phyloP scores from a whole-genome alignment of 768 basidiomycete species.

The Rhizopogon roseolus region DNA sequence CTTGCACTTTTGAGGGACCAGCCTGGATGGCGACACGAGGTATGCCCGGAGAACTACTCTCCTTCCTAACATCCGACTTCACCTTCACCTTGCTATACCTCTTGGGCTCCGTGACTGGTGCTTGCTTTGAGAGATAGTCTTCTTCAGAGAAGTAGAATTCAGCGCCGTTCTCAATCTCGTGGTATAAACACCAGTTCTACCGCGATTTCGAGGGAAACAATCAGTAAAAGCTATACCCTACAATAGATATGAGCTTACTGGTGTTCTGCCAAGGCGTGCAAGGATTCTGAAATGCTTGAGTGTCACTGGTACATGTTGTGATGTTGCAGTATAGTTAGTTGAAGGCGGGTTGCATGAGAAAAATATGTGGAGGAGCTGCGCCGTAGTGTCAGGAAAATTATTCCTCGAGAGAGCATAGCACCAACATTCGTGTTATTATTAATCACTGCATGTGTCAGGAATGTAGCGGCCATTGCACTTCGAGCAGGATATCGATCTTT shows the following conservation, averaged over 20 bases:
- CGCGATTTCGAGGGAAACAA: not conserved
- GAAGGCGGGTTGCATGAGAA: slow-evolving; percentile 24
- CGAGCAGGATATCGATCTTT: slow-evolving; percentile 50
- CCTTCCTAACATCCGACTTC: slow-evolving; percentile 37
- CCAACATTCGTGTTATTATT: slow-evolving; percentile 49
- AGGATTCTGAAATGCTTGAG: slow-evolving; percentile 75
- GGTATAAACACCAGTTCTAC: slow-evolving; percentile 51
- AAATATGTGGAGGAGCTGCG: slow-evolving; percentile 46
- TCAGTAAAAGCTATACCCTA: not conserved
- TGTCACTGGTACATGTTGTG: slow-evolving; percentile 58
- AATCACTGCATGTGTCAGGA: slow-evolving; percentile 69
- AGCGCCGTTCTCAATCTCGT: slow-evolving; percentile 59
- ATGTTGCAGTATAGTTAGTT: slow-evolving; percentile 13
- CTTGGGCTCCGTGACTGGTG: slow-evolving; percentile 16
- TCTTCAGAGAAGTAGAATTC: slow-evolving; percentile 68
- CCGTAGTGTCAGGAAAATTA: not conserved
- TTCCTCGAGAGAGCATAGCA: not conserved
- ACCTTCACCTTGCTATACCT: slow-evolving; percentile 18
- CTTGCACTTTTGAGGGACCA: slow-evolving; percentile 9
- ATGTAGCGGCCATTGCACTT: slow-evolving; percentile 57
- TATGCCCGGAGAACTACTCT: slow-evolving; percentile 28
- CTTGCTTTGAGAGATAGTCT: slow-evolving; percentile 50
- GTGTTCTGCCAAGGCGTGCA: slow-evolving; percentile 57
- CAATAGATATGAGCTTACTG: slow-evolving; percentile 37
- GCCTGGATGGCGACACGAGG: slow-evolving; percentile 18